phyloP scores from a whole-genome alignment of 1,284 basidiomycete species.

The Pulveroboletus ridleyi region DNA sequence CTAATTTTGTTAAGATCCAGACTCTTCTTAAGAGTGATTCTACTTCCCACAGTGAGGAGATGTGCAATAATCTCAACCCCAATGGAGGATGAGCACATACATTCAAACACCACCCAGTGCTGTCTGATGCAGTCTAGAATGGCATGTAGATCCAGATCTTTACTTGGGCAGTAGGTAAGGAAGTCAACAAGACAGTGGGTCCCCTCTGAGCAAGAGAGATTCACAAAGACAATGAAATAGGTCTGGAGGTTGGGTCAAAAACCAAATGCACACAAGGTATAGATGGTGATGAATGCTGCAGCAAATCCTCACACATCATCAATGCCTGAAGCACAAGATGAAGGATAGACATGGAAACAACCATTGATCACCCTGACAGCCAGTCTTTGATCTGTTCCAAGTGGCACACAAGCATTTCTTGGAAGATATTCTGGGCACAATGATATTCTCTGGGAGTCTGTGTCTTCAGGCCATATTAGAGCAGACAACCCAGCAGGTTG shows the following conservation, averaged over 20 bases:
- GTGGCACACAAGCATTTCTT: conserved; percentile 49
- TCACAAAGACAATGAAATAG: conserved; percentile 47
- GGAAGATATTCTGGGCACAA: conserved; percentile 51
- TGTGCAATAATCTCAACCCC: conserved; percentile 27
- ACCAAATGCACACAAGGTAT: conserved; percentile 38
- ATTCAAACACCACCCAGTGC: neutral
- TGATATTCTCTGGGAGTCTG: conserved; percentile 30
- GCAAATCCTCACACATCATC: conserved; percentile 48
- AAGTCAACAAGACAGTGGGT: conserved; percentile 33
- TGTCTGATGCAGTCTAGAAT: conserved; percentile 26
- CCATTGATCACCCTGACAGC: conserved; percentile 30
- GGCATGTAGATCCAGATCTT: conserved; percentile 25
- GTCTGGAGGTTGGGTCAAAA: conserved; percentile 43
- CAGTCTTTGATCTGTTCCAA: conserved; percentile 30
- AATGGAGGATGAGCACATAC: conserved; percentile 15
- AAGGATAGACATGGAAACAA: conserved; percentile 43
- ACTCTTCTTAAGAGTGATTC: too few relatives aligned
- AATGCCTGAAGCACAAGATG: conserved; percentile 51
- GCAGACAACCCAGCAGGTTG: conserved; percentile 32
- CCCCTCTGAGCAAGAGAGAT: conserved; percentile 13
- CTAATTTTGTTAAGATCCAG: neutral
- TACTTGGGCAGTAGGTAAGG: conserved; percentile 23
- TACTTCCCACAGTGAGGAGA: conserved; percentile 17
- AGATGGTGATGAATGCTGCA: conserved; percentile 48
- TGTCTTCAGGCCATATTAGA: conserved; percentile 31